These are phyloP conservation scores for Pachysandra terminalis DNA, from an alignment of 164 flowering plant genomes.

Conservation along the genomic window DNA sequence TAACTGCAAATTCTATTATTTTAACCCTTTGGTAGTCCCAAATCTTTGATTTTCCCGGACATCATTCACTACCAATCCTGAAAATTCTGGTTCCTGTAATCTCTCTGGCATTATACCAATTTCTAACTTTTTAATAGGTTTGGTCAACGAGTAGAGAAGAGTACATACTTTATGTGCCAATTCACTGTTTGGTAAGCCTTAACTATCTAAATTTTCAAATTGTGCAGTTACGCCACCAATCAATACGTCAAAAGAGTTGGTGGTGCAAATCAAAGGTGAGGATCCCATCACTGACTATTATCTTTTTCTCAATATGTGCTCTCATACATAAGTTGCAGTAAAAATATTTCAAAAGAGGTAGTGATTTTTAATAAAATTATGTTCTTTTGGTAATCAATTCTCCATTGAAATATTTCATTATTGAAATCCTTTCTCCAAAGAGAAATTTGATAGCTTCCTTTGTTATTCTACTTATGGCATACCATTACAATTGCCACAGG, in stretches of 20 bases:
- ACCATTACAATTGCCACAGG: not conserved
- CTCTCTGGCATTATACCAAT: not conserved
- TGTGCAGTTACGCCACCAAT: conserved; percentile 35
- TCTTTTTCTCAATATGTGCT: not conserved
- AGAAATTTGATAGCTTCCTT: not conserved
- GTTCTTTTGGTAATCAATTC: not conserved
- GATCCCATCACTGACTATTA: not conserved
- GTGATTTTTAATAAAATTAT: not conserved
- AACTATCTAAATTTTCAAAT: not conserved
- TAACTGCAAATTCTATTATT: no score
- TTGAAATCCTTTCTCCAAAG: not conserved
- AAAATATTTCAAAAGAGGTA: not conserved
- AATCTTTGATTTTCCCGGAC: no score
- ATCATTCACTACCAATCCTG: no score
- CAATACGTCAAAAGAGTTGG: conserved; percentile 25
- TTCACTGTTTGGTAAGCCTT: not conserved
- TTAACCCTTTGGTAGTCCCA: no score
- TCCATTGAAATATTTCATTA: not conserved
- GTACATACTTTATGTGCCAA: not conserved
- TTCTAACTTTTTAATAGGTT: not conserved
- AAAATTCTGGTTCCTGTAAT: no score
- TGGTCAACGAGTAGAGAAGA: no score
- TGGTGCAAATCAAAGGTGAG: conserved; percentile 32
- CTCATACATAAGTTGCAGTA: not conserved
- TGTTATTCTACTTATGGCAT: no score